Evolutionary conservation across 2,329 filamentous ascomycete species (phyloP), one percentile per base, ranked within the genome.

Genomic region (Ophiostoma triangulosporum): DNA sequence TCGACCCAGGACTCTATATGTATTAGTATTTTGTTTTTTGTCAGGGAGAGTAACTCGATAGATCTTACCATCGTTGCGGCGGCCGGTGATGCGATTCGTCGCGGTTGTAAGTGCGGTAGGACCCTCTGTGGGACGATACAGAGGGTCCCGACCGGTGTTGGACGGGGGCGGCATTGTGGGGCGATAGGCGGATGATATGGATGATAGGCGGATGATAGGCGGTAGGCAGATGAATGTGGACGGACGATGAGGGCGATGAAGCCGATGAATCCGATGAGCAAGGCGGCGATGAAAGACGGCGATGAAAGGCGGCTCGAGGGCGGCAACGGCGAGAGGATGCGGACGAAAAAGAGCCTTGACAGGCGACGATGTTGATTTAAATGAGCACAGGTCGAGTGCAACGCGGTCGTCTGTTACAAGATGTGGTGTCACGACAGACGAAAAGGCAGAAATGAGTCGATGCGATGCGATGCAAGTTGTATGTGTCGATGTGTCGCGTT

Each of bases 1-100:
- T 98, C 91, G 61, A 97, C 81, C 93, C 93, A 98, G 8, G 93
- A 96, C 71, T 97, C 93, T 90, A 73, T 31, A 31, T 1, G 26
- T 60, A 54, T 48, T 57, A 27, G 17, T 24, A n/a, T 31, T 31
- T 20, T 12, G 32, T 32, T 22, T 17, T 20, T 15, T 4, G n/a
- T 17, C 4, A 27, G 40, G 6, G 3, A 29, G 22, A 45, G 9
- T 31, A 27, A 7, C n/a, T n/a, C n/a, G n/a, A n/a, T 17, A 15
- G n/a, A 5, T 64, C 65, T 64, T 55, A 67, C 66, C 65, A 38
- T 67, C 65, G 60, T 66, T 62, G 32, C 61, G 62, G 40, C 61
- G 64, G 5, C 48, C 52, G 38, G 60, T 57, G 57, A 46, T 57
- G 50, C 33, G 53, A 50, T 29, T 59, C 57, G 43, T 52, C 43